Evolutionary conservation across 1,139 yeast species (phyloP).

Genomic region (Arxiozyma telluris): DNA sequence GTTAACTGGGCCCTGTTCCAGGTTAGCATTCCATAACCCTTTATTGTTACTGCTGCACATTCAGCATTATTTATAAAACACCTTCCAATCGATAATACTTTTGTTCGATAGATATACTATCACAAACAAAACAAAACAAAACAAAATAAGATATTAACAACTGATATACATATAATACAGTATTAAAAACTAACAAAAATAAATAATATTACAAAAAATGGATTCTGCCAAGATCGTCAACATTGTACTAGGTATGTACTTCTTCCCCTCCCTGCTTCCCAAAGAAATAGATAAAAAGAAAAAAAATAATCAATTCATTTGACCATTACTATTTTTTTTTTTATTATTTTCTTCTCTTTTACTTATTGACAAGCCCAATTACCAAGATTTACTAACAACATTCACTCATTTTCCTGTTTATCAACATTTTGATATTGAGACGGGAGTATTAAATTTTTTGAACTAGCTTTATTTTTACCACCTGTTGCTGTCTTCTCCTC

Average conservation of each 20-base stretch:
- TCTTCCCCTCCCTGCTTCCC: not conserved
- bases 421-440: not conserved
- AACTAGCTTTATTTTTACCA: constrained; percentile 51
- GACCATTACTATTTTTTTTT: not conserved
- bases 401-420: not conserved
- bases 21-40: too few species aligned
- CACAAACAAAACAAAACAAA: not conserved
- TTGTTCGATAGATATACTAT: too few species aligned
- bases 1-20: too few species aligned
- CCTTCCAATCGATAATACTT: not conserved
- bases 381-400: not conserved
- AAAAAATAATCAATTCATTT: too few species aligned
- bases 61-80: not conserved
- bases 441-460: not conserved
- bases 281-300: not conserved
- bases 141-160: too few species aligned
- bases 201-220: constrained; percentile 17
- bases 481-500: constrained; percentile 65
- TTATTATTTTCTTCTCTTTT: not conserved
- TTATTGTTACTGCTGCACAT: not conserved
- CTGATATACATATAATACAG: too few species aligned
- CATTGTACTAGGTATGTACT: constrained; percentile 32
- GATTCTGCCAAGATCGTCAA: constrained; percentile 32
- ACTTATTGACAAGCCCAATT: not conserved
- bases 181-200: not conserved